A percentile compares a stretch with the other conserved stretches of the same genome.
Evolutionary conservation across 805 yeast species (phyloP).

Genomic region (Isabelozyma gotoi): DNA sequence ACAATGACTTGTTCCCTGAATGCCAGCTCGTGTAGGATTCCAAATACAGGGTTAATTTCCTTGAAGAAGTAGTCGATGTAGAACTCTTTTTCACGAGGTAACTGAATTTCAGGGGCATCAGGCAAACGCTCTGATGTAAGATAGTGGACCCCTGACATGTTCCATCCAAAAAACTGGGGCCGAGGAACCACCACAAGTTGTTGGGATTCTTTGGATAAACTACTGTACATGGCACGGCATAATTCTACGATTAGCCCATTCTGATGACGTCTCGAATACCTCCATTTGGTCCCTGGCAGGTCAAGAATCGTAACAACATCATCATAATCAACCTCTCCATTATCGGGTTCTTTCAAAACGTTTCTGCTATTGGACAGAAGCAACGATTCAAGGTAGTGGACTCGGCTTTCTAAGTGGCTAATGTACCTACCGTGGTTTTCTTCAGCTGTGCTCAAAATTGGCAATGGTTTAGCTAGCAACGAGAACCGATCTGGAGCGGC

Average conservation of each 20-base stretch:
- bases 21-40: constrained; percentile 52
- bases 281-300: constrained; percentile 40
- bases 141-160: constrained; percentile 58
- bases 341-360: constrained; percentile 8
- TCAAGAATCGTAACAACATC: constrained; percentile 15
- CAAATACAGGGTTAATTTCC: constrained; percentile 53
- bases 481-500: not conserved
- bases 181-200: constrained; percentile 47
- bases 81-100: constrained; percentile 8
- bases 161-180: constrained; percentile 65
- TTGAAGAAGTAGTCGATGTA: constrained; percentile 43
- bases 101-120: constrained; percentile 22
- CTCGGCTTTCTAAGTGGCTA: constrained; percentile 37
- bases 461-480: constrained; percentile 12
- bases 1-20: constrained; percentile 49
- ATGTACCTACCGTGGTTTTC: constrained; percentile 20
- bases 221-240: constrained; percentile 29
- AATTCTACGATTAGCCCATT: constrained; percentile 39
- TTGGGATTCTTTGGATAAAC: constrained; percentile 32
- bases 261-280: constrained; percentile 48
- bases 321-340: constrained; percentile 15
- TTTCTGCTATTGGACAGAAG: constrained; percentile 15
- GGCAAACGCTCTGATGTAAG: constrained; percentile 35
- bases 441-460: constrained; percentile 11
- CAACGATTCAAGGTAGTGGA: constrained; percentile 37